Conservation (phyloP, 768 basidiomycete genomes). For the Lentinula guzmanii region DNA sequence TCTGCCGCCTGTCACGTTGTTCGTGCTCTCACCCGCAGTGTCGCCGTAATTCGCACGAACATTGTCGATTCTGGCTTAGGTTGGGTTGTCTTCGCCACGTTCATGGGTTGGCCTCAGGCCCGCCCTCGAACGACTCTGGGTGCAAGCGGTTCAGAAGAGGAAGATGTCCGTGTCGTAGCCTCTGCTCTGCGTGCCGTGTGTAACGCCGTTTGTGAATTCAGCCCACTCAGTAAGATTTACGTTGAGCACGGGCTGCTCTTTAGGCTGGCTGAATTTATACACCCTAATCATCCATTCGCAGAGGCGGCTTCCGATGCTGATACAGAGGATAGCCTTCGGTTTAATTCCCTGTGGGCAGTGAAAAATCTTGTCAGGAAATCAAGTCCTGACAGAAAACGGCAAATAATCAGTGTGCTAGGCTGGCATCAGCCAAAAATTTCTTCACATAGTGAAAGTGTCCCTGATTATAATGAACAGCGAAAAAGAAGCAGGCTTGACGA, state of each 20-base stretch:
- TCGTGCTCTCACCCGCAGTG: constrained; percentile 71
- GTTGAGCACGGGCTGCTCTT: constrained; percentile 64
- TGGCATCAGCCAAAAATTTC: constrained; percentile 53
- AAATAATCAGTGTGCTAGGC: constrained; percentile 62
- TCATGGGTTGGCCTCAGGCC: constrained; percentile 19
- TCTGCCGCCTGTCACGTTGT: constrained; percentile 86
- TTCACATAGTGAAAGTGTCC: background rate
- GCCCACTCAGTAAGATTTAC: constrained; percentile 69
- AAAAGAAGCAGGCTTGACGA: constrained; percentile 1
- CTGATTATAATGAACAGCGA: background rate
- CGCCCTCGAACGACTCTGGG: constrained; percentile 8
- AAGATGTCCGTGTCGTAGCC: constrained; percentile 64
- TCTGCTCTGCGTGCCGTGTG: constrained; percentile 74
- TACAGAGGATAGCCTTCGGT: constrained; percentile 48
- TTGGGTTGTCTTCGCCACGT: constrained; percentile 57
- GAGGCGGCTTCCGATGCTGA: background rate
- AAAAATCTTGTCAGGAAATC: constrained; percentile 78
- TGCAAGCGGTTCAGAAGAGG: constrained; percentile 23
- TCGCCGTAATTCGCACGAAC: constrained; percentile 77
- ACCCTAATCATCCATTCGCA: constrained; percentile 13
- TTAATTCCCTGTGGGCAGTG: constrained; percentile 81
- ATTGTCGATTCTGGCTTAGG: constrained; percentile 81
- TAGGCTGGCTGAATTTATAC: constrained; percentile 54
- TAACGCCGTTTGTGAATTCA: constrained; percentile 84
- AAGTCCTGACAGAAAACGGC: constrained; percentile 49